phyloP scores from a whole-genome alignment of 768 basidiomycete species.

The Psilocybe sp. region DNA sequence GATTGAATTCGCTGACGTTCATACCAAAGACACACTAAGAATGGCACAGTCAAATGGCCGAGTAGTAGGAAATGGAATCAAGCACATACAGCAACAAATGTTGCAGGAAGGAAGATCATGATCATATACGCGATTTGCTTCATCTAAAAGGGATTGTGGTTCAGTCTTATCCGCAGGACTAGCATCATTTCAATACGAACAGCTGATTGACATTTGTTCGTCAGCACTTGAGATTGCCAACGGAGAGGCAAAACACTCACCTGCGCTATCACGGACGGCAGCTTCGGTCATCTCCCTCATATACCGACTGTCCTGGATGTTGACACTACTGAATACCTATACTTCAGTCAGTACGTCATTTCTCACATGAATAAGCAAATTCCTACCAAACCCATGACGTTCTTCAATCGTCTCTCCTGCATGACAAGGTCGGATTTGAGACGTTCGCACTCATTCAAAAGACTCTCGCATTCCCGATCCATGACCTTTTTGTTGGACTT shows the following conservation, averaged over 20 bases:
- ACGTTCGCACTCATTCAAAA: constrained; percentile 48
- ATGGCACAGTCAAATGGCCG: not conserved
- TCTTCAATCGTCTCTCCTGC: constrained; percentile 44
- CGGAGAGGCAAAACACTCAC: constrained; percentile 1
- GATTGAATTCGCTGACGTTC: constrained; percentile 39
- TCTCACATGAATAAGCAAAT: not conserved
- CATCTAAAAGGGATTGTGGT: constrained; percentile 21
- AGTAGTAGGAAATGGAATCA: not conserved
- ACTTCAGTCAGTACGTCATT: not conserved
- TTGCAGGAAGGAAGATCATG: constrained; percentile 53
- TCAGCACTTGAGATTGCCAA: not conserved
- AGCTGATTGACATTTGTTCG: not conserved
- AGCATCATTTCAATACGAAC: constrained; percentile 8
- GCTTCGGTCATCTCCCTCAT: constrained; percentile 41
- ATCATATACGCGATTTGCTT: constrained; percentile 49
- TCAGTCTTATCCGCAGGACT: not conserved
- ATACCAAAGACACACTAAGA: constrained; percentile 35
- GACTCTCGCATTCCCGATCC: constrained; percentile 41
- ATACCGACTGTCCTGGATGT: constrained; percentile 40
- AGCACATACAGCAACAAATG: constrained; percentile 33
- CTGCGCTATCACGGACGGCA: constrained; percentile 30
- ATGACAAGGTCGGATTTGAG: constrained; percentile 38
- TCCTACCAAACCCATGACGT: constrained; percentile 47
- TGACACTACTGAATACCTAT: constrained; percentile 45
- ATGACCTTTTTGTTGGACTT: constrained; percentile 27